These are phyloP conservation scores for Ophiocordyceps camponoti-leonardi DNA, from an alignment of 2,329 filamentous ascomycete species.

Conservation along the genomic window DNA sequence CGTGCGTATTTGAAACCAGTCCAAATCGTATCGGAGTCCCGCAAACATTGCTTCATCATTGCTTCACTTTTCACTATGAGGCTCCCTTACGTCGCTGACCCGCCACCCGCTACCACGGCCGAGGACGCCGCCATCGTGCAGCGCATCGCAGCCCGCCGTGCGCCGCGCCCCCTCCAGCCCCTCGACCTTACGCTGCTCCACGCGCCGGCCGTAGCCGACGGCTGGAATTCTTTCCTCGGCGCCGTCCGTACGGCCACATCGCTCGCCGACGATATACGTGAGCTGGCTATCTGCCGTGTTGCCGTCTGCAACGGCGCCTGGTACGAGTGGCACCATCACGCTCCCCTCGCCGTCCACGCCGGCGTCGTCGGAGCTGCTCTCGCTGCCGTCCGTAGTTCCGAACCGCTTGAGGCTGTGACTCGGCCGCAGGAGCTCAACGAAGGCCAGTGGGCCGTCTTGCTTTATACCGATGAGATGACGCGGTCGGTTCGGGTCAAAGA, in stretches of 20 bases:
- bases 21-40: not conserved
- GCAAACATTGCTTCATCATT: not conserved
- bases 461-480: slow-evolving; percentile 75
- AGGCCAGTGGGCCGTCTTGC: slow-evolving; percentile 50
- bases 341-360: slow-evolving; percentile 43
- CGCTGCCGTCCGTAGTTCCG: slow-evolving; percentile 18
- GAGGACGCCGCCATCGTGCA: slow-evolving; percentile 40
- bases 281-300: slow-evolving; percentile 67
- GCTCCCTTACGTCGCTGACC: slow-evolving; percentile 45
- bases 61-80: slow-evolving; percentile 32
- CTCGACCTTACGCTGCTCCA: slow-evolving; percentile 67
- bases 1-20: not conserved
- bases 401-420: slow-evolving; percentile 8
- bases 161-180: slow-evolving; percentile 51
- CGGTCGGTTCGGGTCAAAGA: slow-evolving; percentile 52
- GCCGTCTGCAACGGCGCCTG: slow-evolving; percentile 65
- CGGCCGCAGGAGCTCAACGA: slow-evolving; percentile 27
- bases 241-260: slow-evolving; percentile 38
- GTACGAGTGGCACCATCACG: slow-evolving; percentile 75
- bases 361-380: slow-evolving; percentile 37
- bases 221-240: slow-evolving; percentile 56
- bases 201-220: slow-evolving; percentile 56
- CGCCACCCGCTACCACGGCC: slow-evolving; percentile 23
- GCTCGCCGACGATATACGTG: slow-evolving; percentile 40
- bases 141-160: slow-evolving; percentile 47